Base-by-base conservation (phyloP, 75 land plant species). In the Selaginella tamariscina region DNA sequence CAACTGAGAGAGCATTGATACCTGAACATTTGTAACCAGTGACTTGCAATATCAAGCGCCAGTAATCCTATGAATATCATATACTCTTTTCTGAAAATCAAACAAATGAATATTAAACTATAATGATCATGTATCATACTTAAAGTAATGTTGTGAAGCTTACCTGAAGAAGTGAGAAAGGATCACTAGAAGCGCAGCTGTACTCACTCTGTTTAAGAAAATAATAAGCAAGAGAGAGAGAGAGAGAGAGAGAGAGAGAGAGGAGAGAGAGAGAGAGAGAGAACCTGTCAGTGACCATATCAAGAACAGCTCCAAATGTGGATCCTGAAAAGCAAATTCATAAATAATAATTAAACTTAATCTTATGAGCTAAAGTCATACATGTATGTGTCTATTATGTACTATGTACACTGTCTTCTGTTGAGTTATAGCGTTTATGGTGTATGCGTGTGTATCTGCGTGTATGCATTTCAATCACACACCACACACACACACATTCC, bases 1-100 rank as follows among this genome's bases (percentile, higher is more conserved):
- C 54, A 13, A 49, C 18, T 49, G 20, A 49, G 11, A 13, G 18
- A 49, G 54, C 54, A 13, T n/a, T 49, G 20, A 29, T 23, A 91
- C 99, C 99, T 95, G 83, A 84, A 95, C 99, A 95, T 95, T 72
- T 95, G 99, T 64, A 95, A 55, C 99, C 99, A 95, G 67, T 95
- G 99, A 73, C 99, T 95, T 24, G 81, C 72, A 56, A 95, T 84
- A 77, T 95, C 99, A 24, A 95, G 73, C 30, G 85, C 99, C 56
- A 95, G 87, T 73, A 95, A 75, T 55, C 82, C 79, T 65, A 81
- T 71, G 65, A 95, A 77, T 66, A 91, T 80, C 11, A 39, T 5
- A 39, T 39, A 39, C 15, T 5, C 49, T 5, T 39, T 39, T 15
- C 49, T 39, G 29, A 11, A 68, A 66, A 22, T 28, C 49, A 44